Conservation (phyloP, 768 basidiomycete species). For the Dioszegia hungarica region DNA sequence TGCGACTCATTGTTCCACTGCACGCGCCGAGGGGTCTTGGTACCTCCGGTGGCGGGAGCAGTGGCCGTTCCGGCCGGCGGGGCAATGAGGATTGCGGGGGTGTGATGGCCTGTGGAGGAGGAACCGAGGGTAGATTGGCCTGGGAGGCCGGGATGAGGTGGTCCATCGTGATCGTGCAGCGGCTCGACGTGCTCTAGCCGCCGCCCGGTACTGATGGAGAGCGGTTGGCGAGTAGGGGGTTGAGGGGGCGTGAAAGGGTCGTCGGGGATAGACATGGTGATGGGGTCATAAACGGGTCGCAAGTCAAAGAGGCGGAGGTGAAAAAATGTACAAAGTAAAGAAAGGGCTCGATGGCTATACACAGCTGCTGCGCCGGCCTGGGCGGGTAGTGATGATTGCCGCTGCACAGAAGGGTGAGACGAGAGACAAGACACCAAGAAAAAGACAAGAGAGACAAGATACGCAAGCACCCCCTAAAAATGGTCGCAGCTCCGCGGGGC, state of each 20-base stretch:
- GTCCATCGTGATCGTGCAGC: constrained; percentile 5
- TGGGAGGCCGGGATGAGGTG: background rate
- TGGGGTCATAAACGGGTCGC: background rate
- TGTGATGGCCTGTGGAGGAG: background rate
- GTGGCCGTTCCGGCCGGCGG: background rate
- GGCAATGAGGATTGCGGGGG: constrained; percentile 14
- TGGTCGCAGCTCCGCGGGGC: too few species aligned
- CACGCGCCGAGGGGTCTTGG: constrained; percentile 43
- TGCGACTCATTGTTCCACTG: constrained; percentile 45
- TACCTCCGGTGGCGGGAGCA: constrained; percentile 4
- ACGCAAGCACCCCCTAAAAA: background rate
- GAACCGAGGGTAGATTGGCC: too few species aligned
- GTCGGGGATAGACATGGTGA: constrained; percentile 47
- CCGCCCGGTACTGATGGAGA: background rate
- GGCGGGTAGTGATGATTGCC: too few species aligned
- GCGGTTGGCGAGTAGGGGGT: background rate
- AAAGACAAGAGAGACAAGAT: background rate
- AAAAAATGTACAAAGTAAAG: too few species aligned
- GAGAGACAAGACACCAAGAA: too few species aligned
- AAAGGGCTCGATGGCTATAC: too few species aligned
- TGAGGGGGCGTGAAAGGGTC: constrained; percentile 34
- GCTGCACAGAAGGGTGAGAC: too few species aligned
- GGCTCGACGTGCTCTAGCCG: background rate
- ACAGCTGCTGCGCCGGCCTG: too few species aligned
- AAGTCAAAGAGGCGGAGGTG: too few species aligned